These are phyloP conservation scores for Aspergillus mulundensis DNA, from an alignment of 495 filamentous ascomycete species.

Conservation along the genomic window DNA sequence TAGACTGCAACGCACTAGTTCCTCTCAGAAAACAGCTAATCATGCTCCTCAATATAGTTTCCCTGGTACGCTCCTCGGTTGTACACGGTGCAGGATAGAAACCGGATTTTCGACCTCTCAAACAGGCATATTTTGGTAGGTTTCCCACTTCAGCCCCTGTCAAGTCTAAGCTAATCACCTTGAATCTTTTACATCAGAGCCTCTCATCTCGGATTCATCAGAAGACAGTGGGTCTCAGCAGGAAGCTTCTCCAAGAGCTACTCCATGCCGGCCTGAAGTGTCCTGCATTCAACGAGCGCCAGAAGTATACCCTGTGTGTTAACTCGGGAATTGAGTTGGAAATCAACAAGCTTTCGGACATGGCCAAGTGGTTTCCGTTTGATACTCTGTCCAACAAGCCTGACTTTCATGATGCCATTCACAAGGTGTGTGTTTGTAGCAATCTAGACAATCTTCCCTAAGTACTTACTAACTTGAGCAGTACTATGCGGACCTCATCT, in stretches of 20 bases:
- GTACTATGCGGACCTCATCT: slow-evolving; percentile 30
- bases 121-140: slow-evolving; percentile 50
- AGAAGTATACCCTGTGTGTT: slow-evolving; percentile 37
- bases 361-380: slow-evolving; percentile 35
- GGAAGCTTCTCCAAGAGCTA: slow-evolving; percentile 54
- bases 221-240: slow-evolving; percentile 44
- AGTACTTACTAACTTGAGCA: slow-evolving; percentile 12
- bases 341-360: slow-evolving; percentile 17
- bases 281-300: slow-evolving; percentile 59
- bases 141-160: too few relatives aligned
- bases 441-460: not conserved
- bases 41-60: slow-evolving; percentile 36
- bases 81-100: slow-evolving; percentile 63
- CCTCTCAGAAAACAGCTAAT: not conserved
- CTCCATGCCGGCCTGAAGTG: slow-evolving; percentile 55
- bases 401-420: slow-evolving; percentile 23
- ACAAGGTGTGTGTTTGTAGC: slow-evolving; percentile 20
- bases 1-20: too few relatives aligned
- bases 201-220: slow-evolving; percentile 37
- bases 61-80: slow-evolving; percentile 62
- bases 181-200: too few relatives aligned
- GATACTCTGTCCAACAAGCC: slow-evolving; percentile 31
- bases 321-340: slow-evolving; percentile 18
- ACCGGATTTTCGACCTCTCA: slow-evolving; percentile 51
- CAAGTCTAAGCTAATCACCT: too few relatives aligned